A percentile compares a stretch with the other conserved stretches of the same genome.
Conservation (phyloP, 148 eudicot species). For the Rhododendron molle region DNA sequence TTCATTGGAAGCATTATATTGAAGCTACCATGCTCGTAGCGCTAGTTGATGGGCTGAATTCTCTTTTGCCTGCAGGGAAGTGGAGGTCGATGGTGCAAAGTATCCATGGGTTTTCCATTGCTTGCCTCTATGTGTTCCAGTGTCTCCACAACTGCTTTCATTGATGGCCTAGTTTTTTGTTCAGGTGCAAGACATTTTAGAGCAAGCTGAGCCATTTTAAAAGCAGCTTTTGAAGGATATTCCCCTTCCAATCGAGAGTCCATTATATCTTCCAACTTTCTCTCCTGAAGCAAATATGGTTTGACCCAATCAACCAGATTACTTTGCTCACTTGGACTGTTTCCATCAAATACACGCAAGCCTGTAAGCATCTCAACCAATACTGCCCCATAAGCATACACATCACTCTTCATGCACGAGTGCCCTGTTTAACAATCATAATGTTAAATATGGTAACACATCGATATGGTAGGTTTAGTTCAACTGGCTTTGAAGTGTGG, state of each 20-base stretch:
- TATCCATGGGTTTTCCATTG: conserved; percentile 24
- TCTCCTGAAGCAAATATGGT: too few species aligned
- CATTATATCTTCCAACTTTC: too few species aligned
- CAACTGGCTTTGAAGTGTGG: background rate
- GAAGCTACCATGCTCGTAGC: conserved; percentile 11
- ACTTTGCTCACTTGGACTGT: conserved; percentile 6
- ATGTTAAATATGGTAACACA: background rate
- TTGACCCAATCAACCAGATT: conserved; percentile 7
- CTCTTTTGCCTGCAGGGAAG: conserved; percentile 17
- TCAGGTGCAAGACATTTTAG: conserved; percentile 28
- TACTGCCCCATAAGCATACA: conserved; percentile 79
- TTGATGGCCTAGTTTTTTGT: conserved; percentile 62
- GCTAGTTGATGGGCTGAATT: conserved; percentile 25
- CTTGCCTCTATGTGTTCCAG: conserved; percentile 37
- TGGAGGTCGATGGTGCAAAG: background rate
- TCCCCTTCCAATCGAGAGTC: too few species aligned
- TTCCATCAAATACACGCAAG: conserved; percentile 16
- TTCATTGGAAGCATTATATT: background rate
- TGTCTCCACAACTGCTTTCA: conserved; percentile 66
- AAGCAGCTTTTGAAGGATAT: too few species aligned
- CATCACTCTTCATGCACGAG: conserved; percentile 70
- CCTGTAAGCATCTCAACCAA: conserved; percentile 52
- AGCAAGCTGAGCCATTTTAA: conserved; percentile 25
- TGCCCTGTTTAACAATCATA: conserved; percentile 45
- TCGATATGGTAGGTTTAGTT: too few species aligned